Conservation (phyloP, 202 grass and related monocot species). For the Eragrostis tef region DNA sequence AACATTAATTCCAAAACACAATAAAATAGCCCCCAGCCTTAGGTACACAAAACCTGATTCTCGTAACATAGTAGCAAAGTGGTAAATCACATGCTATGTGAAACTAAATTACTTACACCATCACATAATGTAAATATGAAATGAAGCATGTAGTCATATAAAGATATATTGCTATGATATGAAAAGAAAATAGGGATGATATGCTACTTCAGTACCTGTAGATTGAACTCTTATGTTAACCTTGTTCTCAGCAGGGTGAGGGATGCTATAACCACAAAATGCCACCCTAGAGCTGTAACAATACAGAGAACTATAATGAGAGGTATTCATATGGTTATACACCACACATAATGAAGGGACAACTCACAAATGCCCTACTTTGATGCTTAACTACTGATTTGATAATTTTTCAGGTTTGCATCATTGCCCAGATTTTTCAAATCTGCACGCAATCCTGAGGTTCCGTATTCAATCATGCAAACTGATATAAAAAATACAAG, state of each 20-base stretch:
- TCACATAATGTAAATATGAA: not conserved
- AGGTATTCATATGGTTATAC: not conserved
- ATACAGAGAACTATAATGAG: slow-evolving; percentile 3
- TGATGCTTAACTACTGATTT: no score
- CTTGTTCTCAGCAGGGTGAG: slow-evolving; percentile 70
- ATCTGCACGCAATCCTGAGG: not conserved
- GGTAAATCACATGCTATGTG: not conserved
- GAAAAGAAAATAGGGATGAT: not conserved
- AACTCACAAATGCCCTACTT: no score
- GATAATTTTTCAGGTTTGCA: no score
- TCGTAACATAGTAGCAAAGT: not conserved
- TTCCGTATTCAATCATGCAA: slow-evolving; percentile 3
- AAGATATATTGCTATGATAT: not conserved
- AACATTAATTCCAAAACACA: not conserved
- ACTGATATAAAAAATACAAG: not conserved
- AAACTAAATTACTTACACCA: not conserved
- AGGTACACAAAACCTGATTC: not conserved
- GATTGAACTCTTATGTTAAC: slow-evolving; percentile 67
- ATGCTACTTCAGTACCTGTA: slow-evolving; percentile 43
- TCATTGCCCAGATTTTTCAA: no score
- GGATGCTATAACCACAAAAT: slow-evolving; percentile 76
- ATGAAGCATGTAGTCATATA: not conserved
- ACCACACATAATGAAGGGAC: not conserved
- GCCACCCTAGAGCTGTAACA: slow-evolving; percentile 68
- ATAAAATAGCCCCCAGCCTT: not conserved